These are phyloP conservation scores for Graphilbum ipis-grandicollis DNA, from an alignment of 2,329 filamentous ascomycete species.

Conservation along the genomic window DNA sequence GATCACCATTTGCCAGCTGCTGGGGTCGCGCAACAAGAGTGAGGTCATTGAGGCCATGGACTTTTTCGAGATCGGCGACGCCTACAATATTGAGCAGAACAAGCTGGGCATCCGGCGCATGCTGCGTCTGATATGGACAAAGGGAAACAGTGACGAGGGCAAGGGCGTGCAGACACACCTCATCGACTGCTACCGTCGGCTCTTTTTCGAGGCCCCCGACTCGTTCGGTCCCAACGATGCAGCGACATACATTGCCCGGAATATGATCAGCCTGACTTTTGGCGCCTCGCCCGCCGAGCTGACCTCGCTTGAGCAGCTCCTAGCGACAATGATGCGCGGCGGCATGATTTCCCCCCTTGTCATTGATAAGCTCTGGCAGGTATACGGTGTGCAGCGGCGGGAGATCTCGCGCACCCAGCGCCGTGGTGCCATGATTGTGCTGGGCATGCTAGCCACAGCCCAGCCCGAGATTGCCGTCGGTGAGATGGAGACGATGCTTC, in stretches of 20 bases:
- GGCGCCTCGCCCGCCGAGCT: slow-evolving; percentile 87
- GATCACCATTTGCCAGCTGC: slow-evolving; percentile 63
- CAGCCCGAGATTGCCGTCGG: slow-evolving; percentile 84
- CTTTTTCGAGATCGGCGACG: slow-evolving; percentile 88
- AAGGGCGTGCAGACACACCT: slow-evolving; percentile 94
- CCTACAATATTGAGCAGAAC: slow-evolving; percentile 89
- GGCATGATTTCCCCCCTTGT: slow-evolving; percentile 75
- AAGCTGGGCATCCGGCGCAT: slow-evolving; percentile 86
- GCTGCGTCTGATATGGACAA: slow-evolving; percentile 96
- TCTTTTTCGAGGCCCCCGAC: slow-evolving; percentile 92
- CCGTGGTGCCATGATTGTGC: slow-evolving; percentile 82
- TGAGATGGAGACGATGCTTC: slow-evolving; percentile 87
- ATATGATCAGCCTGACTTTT: slow-evolving; percentile 98
- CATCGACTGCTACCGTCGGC: slow-evolving; percentile 87
- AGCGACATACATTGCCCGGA: slow-evolving; percentile 87
- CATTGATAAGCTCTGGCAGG: slow-evolving; percentile 87
- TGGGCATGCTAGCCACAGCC: slow-evolving; percentile 90
- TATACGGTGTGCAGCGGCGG: slow-evolving; percentile 84
- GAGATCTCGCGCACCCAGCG: slow-evolving; percentile 87
- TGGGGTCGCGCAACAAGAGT: slow-evolving; percentile 92
- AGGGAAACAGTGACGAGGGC: slow-evolving; percentile 96
- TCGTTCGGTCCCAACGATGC: slow-evolving; percentile 77
- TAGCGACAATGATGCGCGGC: slow-evolving; percentile 95
- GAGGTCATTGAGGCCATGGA: slow-evolving; percentile 99
- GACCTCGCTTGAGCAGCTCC: slow-evolving; percentile 81